These are phyloP conservation scores for Tilletia indica DNA, from an alignment of 1,284 basidiomycete genomes.

Conservation along the genomic window DNA sequence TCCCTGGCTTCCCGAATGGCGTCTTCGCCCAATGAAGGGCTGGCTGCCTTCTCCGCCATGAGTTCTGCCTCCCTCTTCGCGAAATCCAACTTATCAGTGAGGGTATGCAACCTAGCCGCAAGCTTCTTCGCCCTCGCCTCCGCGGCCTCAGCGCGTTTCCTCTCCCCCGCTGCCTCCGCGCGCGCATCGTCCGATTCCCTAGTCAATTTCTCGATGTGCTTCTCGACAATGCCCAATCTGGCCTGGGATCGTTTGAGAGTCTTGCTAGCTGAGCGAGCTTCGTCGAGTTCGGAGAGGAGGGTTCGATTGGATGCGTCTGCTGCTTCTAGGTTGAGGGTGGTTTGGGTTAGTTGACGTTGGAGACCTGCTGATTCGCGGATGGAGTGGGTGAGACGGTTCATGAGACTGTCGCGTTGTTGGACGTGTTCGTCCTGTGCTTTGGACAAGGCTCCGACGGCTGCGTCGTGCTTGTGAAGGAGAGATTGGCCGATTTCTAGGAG, in stretches of 20 bases:
- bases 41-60: constrained; percentile 15
- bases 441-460: constrained; percentile 65
- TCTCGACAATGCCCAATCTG: constrained; percentile 62
- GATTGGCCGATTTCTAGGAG: constrained; percentile 79
- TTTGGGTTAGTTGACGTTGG: constrained; percentile 73
- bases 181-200: constrained; percentile 80
- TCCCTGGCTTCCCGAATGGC: constrained; percentile 30
- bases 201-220: constrained; percentile 20
- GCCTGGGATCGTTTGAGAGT: constrained; percentile 63
- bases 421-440: constrained; percentile 52
- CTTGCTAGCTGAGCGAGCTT: constrained; percentile 74
- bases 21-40: constrained; percentile 26
- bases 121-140: constrained; percentile 67
- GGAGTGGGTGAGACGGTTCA: constrained; percentile 39
- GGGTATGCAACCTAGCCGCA: constrained; percentile 25
- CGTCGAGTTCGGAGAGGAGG: constrained; percentile 73
- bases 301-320: constrained; percentile 75
- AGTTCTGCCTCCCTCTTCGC: constrained; percentile 25
- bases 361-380: constrained; percentile 40
- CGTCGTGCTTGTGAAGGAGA: constrained; percentile 79
- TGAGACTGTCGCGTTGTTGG: constrained; percentile 44
- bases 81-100: constrained; percentile 31
- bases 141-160: constrained; percentile 69
- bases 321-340: constrained; percentile 76
- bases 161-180: constrained; percentile 75